Evolutionary conservation across 441 rosid genomes (phyloP).

Genomic region (Erysimum pusillum): DNA sequence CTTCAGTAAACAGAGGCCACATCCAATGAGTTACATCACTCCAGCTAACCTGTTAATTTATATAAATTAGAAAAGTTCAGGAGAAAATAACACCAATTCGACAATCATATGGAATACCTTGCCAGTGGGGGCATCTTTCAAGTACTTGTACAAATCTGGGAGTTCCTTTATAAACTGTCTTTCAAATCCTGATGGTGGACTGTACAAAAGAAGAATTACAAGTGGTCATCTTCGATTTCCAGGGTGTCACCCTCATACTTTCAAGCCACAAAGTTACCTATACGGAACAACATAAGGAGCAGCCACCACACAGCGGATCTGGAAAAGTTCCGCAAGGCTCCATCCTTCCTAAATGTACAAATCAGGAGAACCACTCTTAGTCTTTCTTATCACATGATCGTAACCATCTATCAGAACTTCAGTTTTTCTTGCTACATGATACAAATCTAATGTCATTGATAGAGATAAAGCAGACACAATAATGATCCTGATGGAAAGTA

Average conservation of each 20-base stretch:
- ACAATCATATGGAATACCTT: constrained; percentile 56
- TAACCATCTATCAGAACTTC: constrained; percentile 7
- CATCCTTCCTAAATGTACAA: constrained; percentile 80
- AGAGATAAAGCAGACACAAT: constrained; percentile 26
- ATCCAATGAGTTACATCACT: constrained; percentile 93
- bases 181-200: constrained; percentile 89
- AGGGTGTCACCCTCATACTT: constrained; percentile 18
- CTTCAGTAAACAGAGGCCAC: constrained; percentile 94
- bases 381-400: not conserved
- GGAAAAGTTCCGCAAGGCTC: constrained; percentile 90
- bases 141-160: constrained; percentile 70
- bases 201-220: constrained; percentile 43
- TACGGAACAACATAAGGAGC: constrained; percentile 98
- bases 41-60: constrained; percentile 70
- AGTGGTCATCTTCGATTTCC: constrained; percentile 8
- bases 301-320: constrained; percentile 73
- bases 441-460: constrained; percentile 2
- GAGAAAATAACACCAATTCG: not conserved
- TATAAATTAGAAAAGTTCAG: not conserved
- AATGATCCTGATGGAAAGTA: not conserved
- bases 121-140: constrained; percentile 71
- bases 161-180: constrained; percentile 63
- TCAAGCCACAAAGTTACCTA: constrained; percentile 57
- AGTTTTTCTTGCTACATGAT: constrained; percentile 7
- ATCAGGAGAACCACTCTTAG: not conserved